Percentiles rank a stretch among this genome's conserved stretches.
phyloP scores from a whole-genome alignment of 345 rosid species.

The Physaria fendleri region DNA sequence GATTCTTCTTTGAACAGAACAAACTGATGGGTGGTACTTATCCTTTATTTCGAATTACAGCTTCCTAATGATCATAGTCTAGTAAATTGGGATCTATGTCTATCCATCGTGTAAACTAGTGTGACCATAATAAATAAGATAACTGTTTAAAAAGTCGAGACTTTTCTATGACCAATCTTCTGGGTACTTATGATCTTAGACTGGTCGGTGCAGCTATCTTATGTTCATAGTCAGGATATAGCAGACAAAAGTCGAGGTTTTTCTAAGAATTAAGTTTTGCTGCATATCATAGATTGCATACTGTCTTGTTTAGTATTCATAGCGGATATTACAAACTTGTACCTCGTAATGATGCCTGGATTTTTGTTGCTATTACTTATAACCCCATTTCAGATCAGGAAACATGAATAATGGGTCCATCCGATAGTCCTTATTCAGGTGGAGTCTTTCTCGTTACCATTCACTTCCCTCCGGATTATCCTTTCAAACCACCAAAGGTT shows the following conservation, averaged over 20 bases:
- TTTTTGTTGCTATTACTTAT: not conserved
- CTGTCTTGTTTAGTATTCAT: not conserved
- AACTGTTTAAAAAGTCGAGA: not conserved
- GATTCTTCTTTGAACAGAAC: not conserved
- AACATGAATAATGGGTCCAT: conserved; percentile 47
- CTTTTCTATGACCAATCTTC: not conserved
- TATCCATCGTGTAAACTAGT: not conserved
- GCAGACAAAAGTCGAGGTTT: not conserved
- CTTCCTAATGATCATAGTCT: not conserved
- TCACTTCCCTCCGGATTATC: conserved; percentile 62
- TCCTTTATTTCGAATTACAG: not conserved
- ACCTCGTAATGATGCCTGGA: not conserved
- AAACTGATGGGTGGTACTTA: not conserved
- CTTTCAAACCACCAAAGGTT: conserved; percentile 63
- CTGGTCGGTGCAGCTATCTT: not conserved
- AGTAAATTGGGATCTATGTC: not conserved
- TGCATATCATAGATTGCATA: not conserved
- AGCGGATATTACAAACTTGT: not conserved
- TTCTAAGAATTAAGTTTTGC: not conserved
- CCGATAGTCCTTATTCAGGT: conserved; percentile 52
- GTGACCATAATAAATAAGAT: not conserved
- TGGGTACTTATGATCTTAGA: not conserved
- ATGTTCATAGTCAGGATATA: not conserved
- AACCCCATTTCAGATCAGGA: not conserved
- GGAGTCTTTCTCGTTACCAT: conserved; percentile 56